Evolutionary conservation across 2,329 filamentous ascomycete genomes (phyloP), one percentile per base, ranked within the genome.

Genomic region (Colletotrichum chlorophyti): DNA sequence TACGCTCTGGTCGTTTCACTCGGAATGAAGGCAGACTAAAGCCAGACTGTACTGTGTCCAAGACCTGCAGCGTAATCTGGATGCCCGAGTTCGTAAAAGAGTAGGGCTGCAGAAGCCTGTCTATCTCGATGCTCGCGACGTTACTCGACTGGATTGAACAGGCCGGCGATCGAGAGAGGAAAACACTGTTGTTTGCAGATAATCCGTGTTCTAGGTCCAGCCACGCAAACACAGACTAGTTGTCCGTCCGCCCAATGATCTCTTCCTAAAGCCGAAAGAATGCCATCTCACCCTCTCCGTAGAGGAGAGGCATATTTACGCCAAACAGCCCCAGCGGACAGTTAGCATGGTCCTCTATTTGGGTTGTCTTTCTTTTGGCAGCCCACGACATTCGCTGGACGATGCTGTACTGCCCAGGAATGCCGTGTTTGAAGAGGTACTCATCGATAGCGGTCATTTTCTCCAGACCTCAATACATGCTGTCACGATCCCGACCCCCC

Each of bases 371-470:
- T 29, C 42, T 27, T 17, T 27, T 27, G 11, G 42, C 26, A 19
- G 42, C 42, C 42, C 26, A 46, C 11, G 42, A 46, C 42, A 46
- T 46, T 27, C 42, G 23, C 42, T 46, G 42, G 9, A 26, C 42
- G 8, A 46, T 31, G 42, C 42, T 32, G 15, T 38, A 38, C 7
- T 19, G 35, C 11, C 17, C 35, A 11, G 21, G 14, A 12, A 38
- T 38, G 17, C 35, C 35, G 10, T 38, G 14, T 11, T 38, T 19
- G 35, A 38, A 38, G 35, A 38, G 21, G 10, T 21, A 19, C 9
- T 38, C 10, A 19, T 38, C 35, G 17, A 38, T 38, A 6, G 15
- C 35, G 35, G 35, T 38, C 5, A 38, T 38, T 19, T 38, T 19
- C 6, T 19, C 35, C 10, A 38, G 15, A 38, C 15, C 10, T 7